These are phyloP conservation scores for Zygoascus hellenicus DNA, from an alignment of 1,139 yeast species.

Conservation along the genomic window DNA sequence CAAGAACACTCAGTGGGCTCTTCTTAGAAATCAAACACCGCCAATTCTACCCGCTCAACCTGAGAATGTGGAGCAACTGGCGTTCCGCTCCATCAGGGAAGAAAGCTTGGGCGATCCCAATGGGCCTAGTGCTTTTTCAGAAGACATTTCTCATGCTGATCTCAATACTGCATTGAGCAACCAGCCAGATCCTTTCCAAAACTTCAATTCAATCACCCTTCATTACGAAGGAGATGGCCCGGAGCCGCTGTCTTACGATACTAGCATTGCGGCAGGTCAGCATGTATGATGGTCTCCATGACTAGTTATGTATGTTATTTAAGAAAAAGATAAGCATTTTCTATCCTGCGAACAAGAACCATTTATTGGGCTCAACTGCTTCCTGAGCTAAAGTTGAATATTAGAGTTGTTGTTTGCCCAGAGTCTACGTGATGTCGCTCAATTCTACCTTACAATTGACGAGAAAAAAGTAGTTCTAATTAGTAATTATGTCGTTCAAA, in stretches of 20 bases:
- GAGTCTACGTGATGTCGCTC: no score
- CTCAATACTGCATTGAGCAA: conserved; percentile 2
- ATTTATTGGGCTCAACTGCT: no score
- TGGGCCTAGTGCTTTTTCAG: conserved; percentile 8
- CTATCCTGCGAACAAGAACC: not conserved
- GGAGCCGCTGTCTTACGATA: not conserved
- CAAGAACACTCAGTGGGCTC: conserved; percentile 91
- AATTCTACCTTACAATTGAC: no score
- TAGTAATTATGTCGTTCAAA: not conserved
- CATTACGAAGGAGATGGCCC: conserved; percentile 48
- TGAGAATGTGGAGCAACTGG: conserved; percentile 42
- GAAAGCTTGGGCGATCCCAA: conserved; percentile 9
- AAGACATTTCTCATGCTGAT: conserved; percentile 3
- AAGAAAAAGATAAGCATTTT: not conserved
- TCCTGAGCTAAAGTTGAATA: no score
- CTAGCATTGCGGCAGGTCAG: no score
- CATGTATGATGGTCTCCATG: no score
- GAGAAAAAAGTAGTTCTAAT: no score
- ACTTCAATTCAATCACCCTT: conserved; percentile 83
- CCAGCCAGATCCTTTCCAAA: conserved; percentile 67
- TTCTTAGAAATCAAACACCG: conserved; percentile 83
- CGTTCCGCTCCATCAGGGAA: conserved; percentile 7
- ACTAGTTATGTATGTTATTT: no score
- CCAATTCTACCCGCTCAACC: conserved; percentile 90
- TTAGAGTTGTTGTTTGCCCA: no score